phyloP scores from a whole-genome alignment of 1,284 basidiomycete species.

The Vanrija sp. region DNA sequence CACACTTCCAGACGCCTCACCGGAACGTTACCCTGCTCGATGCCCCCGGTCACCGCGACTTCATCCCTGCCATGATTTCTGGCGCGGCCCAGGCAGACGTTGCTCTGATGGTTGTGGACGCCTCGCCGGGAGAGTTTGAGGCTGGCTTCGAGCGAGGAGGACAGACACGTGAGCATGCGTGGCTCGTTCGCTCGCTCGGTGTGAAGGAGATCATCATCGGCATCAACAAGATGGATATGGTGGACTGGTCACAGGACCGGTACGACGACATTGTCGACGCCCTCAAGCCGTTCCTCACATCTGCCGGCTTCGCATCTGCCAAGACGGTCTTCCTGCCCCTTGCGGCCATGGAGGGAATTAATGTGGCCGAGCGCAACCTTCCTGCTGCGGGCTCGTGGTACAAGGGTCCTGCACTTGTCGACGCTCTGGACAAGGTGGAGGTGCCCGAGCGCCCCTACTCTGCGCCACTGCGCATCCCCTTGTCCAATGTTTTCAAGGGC shows the following conservation, averaged over 20 bases:
- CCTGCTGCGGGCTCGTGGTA: slow-evolving; percentile 62
- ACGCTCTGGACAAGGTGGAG: slow-evolving; percentile 74
- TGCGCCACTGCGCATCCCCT: slow-evolving; percentile 76
- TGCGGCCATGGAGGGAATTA: slow-evolving; percentile 84
- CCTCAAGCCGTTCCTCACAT: slow-evolving; percentile 74
- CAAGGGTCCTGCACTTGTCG: slow-evolving; percentile 75
- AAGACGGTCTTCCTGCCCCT: slow-evolving; percentile 85
- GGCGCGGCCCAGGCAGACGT: slow-evolving; percentile 96
- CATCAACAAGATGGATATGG: slow-evolving; percentile 91
- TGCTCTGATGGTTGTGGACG: slow-evolving; percentile 91
- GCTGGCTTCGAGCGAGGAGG: slow-evolving; percentile 90
- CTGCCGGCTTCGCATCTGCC: slow-evolving; percentile 75
- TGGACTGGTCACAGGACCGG: slow-evolving; percentile 73
- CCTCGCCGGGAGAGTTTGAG: slow-evolving; percentile 87
- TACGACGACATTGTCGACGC: slow-evolving; percentile 78
- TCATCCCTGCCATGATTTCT: slow-evolving; percentile 99
- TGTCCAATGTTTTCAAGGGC: slow-evolving; percentile 93
- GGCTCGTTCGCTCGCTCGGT: slow-evolving; percentile 90
- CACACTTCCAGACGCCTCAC: slow-evolving; percentile 71
- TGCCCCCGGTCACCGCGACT: slow-evolving; percentile 94
- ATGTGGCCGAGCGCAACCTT: slow-evolving; percentile 55
- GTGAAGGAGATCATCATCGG: slow-evolving; percentile 89
- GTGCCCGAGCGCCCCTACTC: slow-evolving; percentile 75
- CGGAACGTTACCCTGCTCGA: slow-evolving; percentile 87
- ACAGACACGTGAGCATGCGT: slow-evolving; percentile 93